Percentiles rank a stretch among this genome's conserved stretches.
phyloP scores from a whole-genome alignment of 1,284 basidiomycete species.

The Pseudozyma sp. region DNA sequence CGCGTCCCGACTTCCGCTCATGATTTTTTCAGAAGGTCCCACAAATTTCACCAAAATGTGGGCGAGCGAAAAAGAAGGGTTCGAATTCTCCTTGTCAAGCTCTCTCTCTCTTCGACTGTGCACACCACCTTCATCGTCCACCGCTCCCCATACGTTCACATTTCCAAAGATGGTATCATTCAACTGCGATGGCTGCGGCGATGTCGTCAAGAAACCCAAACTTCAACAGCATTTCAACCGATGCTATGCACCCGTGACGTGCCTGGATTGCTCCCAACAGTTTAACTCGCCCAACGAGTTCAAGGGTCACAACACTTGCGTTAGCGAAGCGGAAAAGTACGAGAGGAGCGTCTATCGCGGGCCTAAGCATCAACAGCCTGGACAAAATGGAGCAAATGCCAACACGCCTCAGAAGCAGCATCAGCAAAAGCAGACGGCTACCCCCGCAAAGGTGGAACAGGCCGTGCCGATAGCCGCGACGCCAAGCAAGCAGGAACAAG shows the following conservation, averaged over 20 bases:
- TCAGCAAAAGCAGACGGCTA: constrained; percentile 14
- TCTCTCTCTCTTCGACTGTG: neutral
- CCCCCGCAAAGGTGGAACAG: constrained; percentile 4
- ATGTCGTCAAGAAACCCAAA: constrained; percentile 68
- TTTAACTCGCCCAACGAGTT: constrained; percentile 64
- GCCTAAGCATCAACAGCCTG: constrained; percentile 31
- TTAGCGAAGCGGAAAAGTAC: constrained; percentile 68
- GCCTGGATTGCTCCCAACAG: constrained; percentile 66
- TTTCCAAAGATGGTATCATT: constrained; percentile 58
- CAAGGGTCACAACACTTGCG: constrained; percentile 66
- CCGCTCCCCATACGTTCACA: neutral
- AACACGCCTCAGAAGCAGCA: constrained; percentile 21
- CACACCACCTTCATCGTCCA: neutral
- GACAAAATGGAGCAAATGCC: constrained; percentile 14
- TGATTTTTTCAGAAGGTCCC: constrained; percentile 2
- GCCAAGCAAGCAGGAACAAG: constrained; percentile 16
- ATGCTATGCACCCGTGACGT: constrained; percentile 65
- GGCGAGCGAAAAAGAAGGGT: neutral
- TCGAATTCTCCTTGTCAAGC: neutral
- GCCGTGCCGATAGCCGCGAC: neutral
- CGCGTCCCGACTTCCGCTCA: constrained; percentile 7
- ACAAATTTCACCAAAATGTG: constrained; percentile 9
- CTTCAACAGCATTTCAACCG: constrained; percentile 64
- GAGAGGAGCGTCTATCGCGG: constrained; percentile 57
- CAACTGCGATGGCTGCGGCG: constrained; percentile 67